Conservation (phyloP, 108 stramenopile genomes). For the Fragilaria crotonensis region DNA sequence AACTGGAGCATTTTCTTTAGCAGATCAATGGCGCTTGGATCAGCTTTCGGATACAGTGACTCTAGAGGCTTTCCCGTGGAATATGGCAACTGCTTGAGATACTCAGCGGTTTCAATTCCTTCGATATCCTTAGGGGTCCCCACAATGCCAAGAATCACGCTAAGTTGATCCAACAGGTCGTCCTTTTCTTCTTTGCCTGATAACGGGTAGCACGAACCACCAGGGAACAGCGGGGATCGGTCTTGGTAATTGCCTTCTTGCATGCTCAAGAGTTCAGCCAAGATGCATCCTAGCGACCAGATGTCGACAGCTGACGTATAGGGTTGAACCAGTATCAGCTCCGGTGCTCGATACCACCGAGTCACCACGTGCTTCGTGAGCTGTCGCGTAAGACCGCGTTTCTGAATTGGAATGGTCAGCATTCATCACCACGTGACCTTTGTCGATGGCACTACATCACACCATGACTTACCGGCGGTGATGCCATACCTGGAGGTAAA, state of each 20-base stretch:
- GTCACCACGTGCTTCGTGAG: constrained; percentile 98
- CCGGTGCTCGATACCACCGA: constrained; percentile 98
- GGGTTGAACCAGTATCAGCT: constrained; percentile 92
- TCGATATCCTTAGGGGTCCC: constrained; percentile 85
- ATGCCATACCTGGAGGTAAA: not conserved
- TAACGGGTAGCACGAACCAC: constrained; percentile 92
- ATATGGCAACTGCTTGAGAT: constrained; percentile 58
- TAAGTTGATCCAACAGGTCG: constrained; percentile 91
- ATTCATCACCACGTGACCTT: not conserved
- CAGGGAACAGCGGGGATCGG: constrained; percentile 92
- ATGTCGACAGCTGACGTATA: constrained; percentile 96
- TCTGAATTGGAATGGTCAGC: not conserved
- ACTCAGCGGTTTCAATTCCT: constrained; percentile 71
- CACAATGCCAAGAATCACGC: constrained; percentile 94
- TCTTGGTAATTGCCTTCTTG: constrained; percentile 90
- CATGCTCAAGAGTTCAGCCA: constrained; percentile 86
- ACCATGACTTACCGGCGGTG: not conserved
- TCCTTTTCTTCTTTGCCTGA: constrained; percentile 66
- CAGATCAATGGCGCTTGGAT: constrained; percentile 80
- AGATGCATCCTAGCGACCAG: constrained; percentile 92
- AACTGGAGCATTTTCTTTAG: constrained; percentile 90
- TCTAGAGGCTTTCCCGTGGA: constrained; percentile 43
- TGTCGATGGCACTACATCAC: not conserved
- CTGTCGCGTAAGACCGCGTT: constrained; percentile 67
- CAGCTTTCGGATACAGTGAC: constrained; percentile 67